Percentiles rank a stretch among this genome's conserved stretches.
These are phyloP conservation scores for Plectranthus barbatus DNA, from an alignment of 257 asterid genomes.

Conservation along the genomic window DNA sequence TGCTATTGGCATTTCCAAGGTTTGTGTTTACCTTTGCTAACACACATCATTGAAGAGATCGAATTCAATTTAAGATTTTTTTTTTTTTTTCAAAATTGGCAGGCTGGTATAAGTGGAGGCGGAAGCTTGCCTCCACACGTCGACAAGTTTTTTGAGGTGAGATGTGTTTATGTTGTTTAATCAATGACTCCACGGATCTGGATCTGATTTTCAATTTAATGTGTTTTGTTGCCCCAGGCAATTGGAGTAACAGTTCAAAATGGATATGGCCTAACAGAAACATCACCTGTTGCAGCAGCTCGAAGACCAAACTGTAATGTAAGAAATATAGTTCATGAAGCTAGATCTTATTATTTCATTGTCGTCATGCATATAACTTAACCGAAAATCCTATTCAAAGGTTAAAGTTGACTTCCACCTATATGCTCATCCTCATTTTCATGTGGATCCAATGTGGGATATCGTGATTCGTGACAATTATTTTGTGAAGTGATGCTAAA, in stretches of 20 bases:
- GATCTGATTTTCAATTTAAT: not conserved
- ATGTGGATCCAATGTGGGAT: too few species aligned
- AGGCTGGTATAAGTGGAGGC: conserved; percentile 93
- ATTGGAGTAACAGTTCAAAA: conserved; percentile 71
- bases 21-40: conserved; percentile 10
- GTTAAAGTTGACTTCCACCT: too few species aligned
- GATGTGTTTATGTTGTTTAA: conserved; percentile 6
- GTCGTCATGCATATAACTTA: too few species aligned
- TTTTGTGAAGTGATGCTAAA: not conserved
- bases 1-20: conserved; percentile 81
- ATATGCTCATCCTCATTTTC: too few species aligned
- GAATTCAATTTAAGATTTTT: not conserved
- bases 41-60: not conserved
- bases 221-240: conserved; percentile 44
- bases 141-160: conserved; percentile 84
- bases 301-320: conserved; percentile 62
- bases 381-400: too few species aligned
- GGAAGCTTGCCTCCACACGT: conserved; percentile 82
- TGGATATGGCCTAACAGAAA: conserved; percentile 93
- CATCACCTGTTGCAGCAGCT: conserved; percentile 92
- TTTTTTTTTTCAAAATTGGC: conserved; percentile 14
- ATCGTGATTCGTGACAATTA: too few species aligned
- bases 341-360: too few species aligned
- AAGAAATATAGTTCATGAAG: conserved; percentile 17
- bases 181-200: not conserved